Evolutionary conservation across 2,329 filamentous ascomycete species (phyloP), one percentile per base, ranked within the genome.

Genomic region (Colletotrichum tamarilloi): DNA sequence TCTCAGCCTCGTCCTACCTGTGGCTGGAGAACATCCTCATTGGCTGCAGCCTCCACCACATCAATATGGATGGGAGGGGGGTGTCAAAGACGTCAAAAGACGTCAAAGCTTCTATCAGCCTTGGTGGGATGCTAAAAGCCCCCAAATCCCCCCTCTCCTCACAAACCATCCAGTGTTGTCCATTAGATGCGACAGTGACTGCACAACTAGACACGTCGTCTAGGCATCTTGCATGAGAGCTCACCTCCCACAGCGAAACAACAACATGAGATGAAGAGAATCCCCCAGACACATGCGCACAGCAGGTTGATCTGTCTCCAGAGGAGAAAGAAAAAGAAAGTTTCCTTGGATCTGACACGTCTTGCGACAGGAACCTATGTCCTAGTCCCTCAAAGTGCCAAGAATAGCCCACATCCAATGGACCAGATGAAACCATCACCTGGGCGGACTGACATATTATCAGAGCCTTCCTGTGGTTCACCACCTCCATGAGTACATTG

Each of bases 121-220:
- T 65, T 64, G 62, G 62, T 64, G 62, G 62, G 62, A 64, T 55
- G 24, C 9, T 19, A 19, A 53, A 53, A 28, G 26, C 26, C 30
- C 42, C 30, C 8, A 32, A 32, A 24, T 53, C n/a, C 22, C 5
- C 26, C 28, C 8, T 1, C 19, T 26, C 4, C 24, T 11, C n/a
- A 16, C 30, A 3, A 19, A 35, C 32, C 32, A 35, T 35, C 32
- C 11, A 35, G 32, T 35, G 11, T 52, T 30, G 2, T 8, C 24
- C 8, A 22, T 46, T 26, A 5, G 22, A 24, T 53, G n/a, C 28
- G 49, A 5, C 19, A 52, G 24, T n/a, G 5, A 19, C 28, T 14
- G 4, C 35, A 55, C 62, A 55, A 19, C 19, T 49, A 3, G 7
- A 49, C 7, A 49, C 1, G 19, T n/a, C 19, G 42, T 4, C 7